Evolutionary conservation across 805 yeast species (phyloP), one percentile per base, ranked within the genome.

Genomic region (Barnettozyma wickerhamii): DNA sequence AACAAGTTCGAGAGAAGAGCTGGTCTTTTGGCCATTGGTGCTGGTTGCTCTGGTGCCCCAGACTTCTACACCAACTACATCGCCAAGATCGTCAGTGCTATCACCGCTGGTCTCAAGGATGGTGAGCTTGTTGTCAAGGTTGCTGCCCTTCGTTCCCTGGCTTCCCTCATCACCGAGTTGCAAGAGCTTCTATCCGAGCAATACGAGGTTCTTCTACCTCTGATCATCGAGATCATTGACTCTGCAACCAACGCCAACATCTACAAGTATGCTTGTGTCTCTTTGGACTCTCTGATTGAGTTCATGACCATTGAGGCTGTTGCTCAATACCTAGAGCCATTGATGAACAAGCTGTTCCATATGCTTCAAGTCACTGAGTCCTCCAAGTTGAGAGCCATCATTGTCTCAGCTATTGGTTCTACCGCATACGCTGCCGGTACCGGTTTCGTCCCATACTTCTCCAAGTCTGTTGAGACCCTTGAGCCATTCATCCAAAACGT

Each of bases 351-450:
- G 58, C 74, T 93, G 52, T 79, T 90, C 71, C 78, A 75, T 43
- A 84, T 93, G 85, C 75, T 91, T 55, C 82, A 79, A 54, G 71
- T 75, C 48, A 86, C 95, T 36, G 74, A 79, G 52, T 83, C 90
- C 18, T 77, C 95, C 13, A 66, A 65, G 45, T 71, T 85, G 58
- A 83, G 80, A 62, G 68, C 85, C 36, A 86, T 87, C 45, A 81
- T 85, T 58, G 96, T 93, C 45, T 85, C 95, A 40, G 96, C 97
- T 30, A 86, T 93, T 61, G 98, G 98, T 41, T 90, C 98, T 30
- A 87, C 96, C 45, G 98, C 99, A 21, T 89, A 83, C 59, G 95
- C 98, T 42, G 79, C 96, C 33, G 96, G 97, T 65, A 81, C 81
- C 54, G 75, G 84, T 30, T 93, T 86, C 66, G 69, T 75, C 45